A percentile compares a stretch with the other conserved stretches of the same genome.
Evolutionary conservation across 1,284 basidiomycete species (phyloP).

Genomic region (Anthracocystis panici-leucophaei): DNA sequence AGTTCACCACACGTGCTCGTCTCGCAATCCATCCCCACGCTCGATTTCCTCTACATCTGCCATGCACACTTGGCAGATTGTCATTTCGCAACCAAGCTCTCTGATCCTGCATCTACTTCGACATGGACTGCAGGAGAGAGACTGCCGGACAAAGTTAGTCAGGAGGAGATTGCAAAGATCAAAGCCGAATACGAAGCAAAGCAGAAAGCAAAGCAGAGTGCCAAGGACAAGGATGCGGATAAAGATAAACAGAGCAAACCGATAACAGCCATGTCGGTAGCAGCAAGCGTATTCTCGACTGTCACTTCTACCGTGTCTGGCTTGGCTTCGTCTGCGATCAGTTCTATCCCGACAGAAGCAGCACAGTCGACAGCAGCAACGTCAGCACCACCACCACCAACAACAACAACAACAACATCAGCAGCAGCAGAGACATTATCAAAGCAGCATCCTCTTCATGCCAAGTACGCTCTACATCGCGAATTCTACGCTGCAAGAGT

Average conservation of each 20-base stretch:
- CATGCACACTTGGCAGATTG: constrained; percentile 55
- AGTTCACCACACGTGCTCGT: constrained; percentile 56
- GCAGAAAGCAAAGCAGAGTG: constrained; percentile 33
- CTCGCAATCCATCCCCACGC: constrained; percentile 45
- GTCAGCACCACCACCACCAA: background rate
- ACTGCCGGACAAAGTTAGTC: constrained; percentile 49
- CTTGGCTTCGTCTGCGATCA: constrained; percentile 33
- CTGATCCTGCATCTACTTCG: constrained; percentile 20
- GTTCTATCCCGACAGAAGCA: constrained; percentile 16
- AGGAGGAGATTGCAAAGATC: constrained; percentile 57
- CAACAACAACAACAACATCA: background rate
- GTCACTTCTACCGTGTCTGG: constrained; percentile 42
- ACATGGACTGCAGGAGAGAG: constrained; percentile 9
- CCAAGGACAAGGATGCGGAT: constrained; percentile 27
- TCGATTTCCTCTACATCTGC: constrained; percentile 64
- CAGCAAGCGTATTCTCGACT: constrained; percentile 42
- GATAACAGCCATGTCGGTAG: constrained; percentile 27
- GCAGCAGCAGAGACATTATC: constrained; percentile 19
- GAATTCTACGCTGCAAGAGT: constrained; percentile 58
- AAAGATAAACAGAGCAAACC: constrained; percentile 32
- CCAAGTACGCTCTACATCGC: constrained; percentile 56
- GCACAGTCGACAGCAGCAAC: constrained; percentile 12
- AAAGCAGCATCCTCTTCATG: constrained; percentile 37
- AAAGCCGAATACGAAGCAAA: constrained; percentile 52
- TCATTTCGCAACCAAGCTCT: constrained; percentile 53